Evolutionary conservation across 2,329 filamentous ascomycete species (phyloP), one percentile per base, ranked within the genome.

Genomic region (Furcasterigmium sp.): DNA sequence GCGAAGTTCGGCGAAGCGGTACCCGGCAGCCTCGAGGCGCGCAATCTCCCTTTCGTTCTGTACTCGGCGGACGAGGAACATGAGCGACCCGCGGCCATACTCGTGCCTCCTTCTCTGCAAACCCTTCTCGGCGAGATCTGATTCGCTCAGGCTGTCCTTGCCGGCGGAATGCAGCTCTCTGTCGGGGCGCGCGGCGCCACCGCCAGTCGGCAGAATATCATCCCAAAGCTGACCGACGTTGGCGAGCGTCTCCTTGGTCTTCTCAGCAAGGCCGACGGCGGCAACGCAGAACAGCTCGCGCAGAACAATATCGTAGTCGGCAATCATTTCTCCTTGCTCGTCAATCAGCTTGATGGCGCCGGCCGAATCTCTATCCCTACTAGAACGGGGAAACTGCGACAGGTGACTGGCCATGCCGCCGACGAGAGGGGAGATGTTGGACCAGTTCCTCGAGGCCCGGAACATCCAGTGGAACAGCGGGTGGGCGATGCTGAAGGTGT

Each of bases 401-500:
- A 95, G 63, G 51, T 93, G 87, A 30, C 72, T 73, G 42, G 76
- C 75, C 84, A 95, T 95, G 34, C 76, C 77, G 7, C 78, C 77
- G 19, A 94, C 71, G 5, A 93, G 69, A 36, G 80, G 77, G 43
- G 72, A 72, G 20, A 95, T 74, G 32, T 79, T 76, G 8, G 65
- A 58, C 90, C 90, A 95, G 60, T 90, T 85, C 46, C 82, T 76
- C 7, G 86, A 87, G 3, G 88, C 86, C 44, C 86, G 79, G 57
- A 87, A 94, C 55, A 93, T 84, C 90, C 90, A 95, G 39, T 90
- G 80, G 62, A 93, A 95, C 2, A 91, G 80, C 0, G 86, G 80
- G 57, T 95, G 88, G 1, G 80, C 78, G 19, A 82, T 81, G 44
- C 81, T 82, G 55, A 95, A 91, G 13, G 83, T 78, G 47, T 94